Percentiles rank a stretch among this genome's conserved stretches.
These are phyloP conservation scores for Septoria petroselini DNA, from an alignment of 2,329 filamentous ascomycete genomes.

Conservation along the genomic window DNA sequence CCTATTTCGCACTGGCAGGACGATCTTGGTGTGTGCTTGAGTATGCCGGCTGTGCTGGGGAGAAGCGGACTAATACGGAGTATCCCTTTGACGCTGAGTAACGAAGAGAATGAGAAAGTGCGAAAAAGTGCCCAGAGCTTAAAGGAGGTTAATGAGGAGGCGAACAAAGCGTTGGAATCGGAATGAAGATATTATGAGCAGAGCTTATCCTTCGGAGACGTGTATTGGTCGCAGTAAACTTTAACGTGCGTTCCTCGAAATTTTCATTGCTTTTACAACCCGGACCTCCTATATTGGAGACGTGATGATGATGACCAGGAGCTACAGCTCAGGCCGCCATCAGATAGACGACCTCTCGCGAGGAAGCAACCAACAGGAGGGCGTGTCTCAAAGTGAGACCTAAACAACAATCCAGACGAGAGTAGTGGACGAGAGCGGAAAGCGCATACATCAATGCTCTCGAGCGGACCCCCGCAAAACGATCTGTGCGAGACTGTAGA, in stretches of 20 bases:
- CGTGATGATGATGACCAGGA: too few relatives aligned
- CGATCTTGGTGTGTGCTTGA: conserved; percentile 50
- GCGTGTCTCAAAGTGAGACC: neutral
- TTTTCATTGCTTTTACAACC: too few relatives aligned
- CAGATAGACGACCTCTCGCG: too few relatives aligned
- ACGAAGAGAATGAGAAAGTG: conserved; percentile 37
- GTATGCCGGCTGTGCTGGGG: conserved; percentile 50
- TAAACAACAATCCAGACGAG: neutral
- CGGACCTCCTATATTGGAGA: too few relatives aligned
- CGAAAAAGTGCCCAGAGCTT: conserved; percentile 39
- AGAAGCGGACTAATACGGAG: conserved; percentile 46
- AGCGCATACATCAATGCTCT: too few relatives aligned
- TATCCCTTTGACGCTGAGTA: conserved; percentile 38
- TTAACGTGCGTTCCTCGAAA: too few relatives aligned
- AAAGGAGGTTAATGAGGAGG: conserved; percentile 39
- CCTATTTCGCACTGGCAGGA: conserved; percentile 52
- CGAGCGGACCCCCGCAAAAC: too few relatives aligned
- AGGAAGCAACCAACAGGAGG: too few relatives aligned
- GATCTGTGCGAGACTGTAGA: neutral
- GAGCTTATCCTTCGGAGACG: too few relatives aligned
- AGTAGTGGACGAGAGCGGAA: too few relatives aligned
- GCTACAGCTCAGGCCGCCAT: too few relatives aligned
- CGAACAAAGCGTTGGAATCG: conserved; percentile 35
- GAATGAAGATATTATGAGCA: neutral
- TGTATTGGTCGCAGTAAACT: too few relatives aligned